These are phyloP conservation scores for Aspergillus novoparasiticus DNA, from an alignment of 2,329 filamentous ascomycete species.

Conservation along the genomic window DNA sequence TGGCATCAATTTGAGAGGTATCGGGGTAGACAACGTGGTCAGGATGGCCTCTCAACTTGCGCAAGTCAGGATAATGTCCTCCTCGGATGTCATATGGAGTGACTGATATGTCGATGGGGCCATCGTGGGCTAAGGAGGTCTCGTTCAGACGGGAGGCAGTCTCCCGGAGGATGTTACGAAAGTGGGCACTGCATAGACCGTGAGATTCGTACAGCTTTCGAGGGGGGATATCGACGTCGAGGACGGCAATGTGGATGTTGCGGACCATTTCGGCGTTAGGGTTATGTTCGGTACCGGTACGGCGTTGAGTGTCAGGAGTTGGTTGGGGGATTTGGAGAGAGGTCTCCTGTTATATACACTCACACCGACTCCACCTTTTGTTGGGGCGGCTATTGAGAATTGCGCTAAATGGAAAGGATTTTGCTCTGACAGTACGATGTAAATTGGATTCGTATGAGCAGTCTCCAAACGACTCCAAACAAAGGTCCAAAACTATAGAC, in stretches of 20 bases:
- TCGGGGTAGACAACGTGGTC: background rate
- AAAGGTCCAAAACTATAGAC: background rate
- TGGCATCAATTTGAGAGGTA: slow-evolving; percentile 26
- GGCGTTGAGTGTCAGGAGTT: background rate
- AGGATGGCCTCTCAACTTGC: background rate
- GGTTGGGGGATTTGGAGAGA: background rate
- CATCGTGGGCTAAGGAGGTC: slow-evolving; percentile 11
- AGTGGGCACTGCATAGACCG: slow-evolving; percentile 29
- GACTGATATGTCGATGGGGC: slow-evolving; percentile 21
- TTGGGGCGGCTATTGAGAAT: background rate
- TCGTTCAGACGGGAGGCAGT: slow-evolving; percentile 26
- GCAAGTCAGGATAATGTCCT: slow-evolving; percentile 28
- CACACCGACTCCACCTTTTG: background rate
- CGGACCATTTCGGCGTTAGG: slow-evolving; percentile 20
- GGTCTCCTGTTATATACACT: background rate
- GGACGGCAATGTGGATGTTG: slow-evolving; percentile 28
- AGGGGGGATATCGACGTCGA: slow-evolving; percentile 30
- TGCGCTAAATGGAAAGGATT: background rate
- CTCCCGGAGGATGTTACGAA: slow-evolving; percentile 27
- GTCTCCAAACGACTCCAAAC: background rate
- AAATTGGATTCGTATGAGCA: background rate
- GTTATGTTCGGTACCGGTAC: background rate
- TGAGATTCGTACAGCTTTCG: slow-evolving; percentile 27
- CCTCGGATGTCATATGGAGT: slow-evolving; percentile 30
- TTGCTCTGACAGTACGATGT: background rate